Conservation (phyloP, 257 asterid genomes). For the Jacaranda mimosifolia region DNA sequence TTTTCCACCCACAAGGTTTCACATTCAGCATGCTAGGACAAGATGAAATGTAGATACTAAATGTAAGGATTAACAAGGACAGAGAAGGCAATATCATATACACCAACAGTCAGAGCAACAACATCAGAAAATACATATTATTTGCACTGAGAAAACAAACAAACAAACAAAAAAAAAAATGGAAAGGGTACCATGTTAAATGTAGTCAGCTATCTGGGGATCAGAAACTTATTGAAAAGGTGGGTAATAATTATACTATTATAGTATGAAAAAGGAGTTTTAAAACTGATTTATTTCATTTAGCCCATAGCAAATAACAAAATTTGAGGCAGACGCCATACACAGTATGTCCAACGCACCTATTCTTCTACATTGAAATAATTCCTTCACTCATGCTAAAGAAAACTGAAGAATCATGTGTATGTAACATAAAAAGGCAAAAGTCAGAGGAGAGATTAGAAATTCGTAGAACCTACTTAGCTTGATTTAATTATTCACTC, state of each 20-base stretch:
- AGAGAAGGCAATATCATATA: background rate
- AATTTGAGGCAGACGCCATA: background rate
- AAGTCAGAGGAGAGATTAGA: background rate
- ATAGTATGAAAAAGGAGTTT: background rate
- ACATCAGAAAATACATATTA: too few relatives aligned
- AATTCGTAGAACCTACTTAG: background rate
- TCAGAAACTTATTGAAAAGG: background rate
- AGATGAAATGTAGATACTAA: constrained; percentile 19
- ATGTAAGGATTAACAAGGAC: constrained; percentile 23
- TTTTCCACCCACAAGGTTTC: background rate
- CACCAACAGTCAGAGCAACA: background rate
- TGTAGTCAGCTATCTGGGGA: background rate
- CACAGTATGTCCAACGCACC: background rate
- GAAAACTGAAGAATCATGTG: background rate
- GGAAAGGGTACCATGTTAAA: too few relatives aligned
- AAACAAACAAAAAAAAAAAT: too few relatives aligned
- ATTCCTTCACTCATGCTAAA: background rate
- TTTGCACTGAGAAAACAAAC: too few relatives aligned
- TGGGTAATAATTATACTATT: background rate
- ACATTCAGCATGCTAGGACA: constrained; percentile 8
- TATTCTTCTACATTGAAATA: background rate
- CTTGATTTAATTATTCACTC: too few relatives aligned
- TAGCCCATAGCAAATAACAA: background rate
- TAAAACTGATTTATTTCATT: background rate
- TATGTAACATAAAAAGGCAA: background rate